These are phyloP conservation scores for Saitozyma sp. DNA, from an alignment of 768 basidiomycete species.

Conservation along the genomic window DNA sequence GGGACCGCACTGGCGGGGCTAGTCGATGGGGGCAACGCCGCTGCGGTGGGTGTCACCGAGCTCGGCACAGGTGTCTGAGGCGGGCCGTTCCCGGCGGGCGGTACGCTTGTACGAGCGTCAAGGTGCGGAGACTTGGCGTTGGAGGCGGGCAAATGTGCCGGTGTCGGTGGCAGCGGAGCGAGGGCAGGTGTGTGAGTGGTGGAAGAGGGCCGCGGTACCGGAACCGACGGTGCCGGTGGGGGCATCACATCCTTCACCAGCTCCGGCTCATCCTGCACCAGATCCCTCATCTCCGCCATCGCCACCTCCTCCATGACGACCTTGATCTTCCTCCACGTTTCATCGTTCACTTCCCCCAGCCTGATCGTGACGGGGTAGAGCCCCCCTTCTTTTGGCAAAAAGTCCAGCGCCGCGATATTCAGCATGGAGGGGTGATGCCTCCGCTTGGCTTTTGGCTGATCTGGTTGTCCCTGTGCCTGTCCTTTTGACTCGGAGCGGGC, in stretches of 20 bases:
- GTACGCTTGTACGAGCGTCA: not conserved
- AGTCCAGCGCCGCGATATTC: constrained; percentile 26
- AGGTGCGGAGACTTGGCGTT: not conserved
- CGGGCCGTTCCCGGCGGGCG: not conserved
- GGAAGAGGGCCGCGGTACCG: not conserved
- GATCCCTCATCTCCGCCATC: constrained; percentile 12
- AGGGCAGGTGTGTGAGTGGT: not conserved
- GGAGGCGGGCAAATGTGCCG: not conserved
- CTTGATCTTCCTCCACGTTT: constrained; percentile 34
- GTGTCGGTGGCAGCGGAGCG: not conserved
- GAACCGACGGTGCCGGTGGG: not conserved
- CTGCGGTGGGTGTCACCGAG: not conserved
- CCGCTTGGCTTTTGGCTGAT: not conserved
- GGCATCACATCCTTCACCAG: constrained; percentile 3
- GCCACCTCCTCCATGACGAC: constrained; percentile 19
- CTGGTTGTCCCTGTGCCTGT: not conserved
- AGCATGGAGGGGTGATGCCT: constrained; percentile 12
- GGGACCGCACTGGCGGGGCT: not conserved
- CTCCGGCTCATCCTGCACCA: constrained; percentile 26
- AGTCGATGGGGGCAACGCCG: not conserved
- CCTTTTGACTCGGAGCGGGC: not conserved
- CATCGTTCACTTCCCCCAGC: constrained; percentile 26
- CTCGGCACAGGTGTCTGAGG: not conserved
- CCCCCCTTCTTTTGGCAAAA: constrained; percentile 21
- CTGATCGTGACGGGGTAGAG: constrained; percentile 35